Percentiles rank a stretch among this genome's conserved stretches.
These are phyloP conservation scores for Lycium barbarum DNA, from an alignment of 257 asterid species.

Conservation along the genomic window DNA sequence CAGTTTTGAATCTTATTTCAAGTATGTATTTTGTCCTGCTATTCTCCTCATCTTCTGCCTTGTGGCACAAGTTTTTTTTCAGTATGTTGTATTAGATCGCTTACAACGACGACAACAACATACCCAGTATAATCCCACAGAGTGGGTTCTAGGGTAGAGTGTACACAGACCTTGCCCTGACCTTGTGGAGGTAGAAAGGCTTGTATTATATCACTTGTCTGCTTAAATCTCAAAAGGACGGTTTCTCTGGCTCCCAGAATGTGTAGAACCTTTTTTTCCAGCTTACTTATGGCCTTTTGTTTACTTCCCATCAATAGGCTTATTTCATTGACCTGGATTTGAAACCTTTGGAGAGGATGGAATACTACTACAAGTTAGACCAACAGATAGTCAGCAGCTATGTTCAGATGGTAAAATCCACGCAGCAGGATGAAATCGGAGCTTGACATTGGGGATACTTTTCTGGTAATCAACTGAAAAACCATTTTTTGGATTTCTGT, in stretches of 20 bases:
- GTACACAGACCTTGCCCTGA: no score
- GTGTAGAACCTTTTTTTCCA: background rate
- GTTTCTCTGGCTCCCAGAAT: slow-evolving; percentile 5
- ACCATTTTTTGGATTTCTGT: background rate
- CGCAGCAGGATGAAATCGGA: background rate
- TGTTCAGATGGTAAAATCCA: slow-evolving; percentile 55
- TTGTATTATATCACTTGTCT: background rate
- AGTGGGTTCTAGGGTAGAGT: no score
- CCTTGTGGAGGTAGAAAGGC: no score
- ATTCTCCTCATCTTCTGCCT: background rate
- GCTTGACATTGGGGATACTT: background rate
- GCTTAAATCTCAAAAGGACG: background rate
- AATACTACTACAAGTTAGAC: slow-evolving; percentile 81
- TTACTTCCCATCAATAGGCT: slow-evolving; percentile 48
- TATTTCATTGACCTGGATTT: slow-evolving; percentile 92
- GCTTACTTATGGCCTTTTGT: slow-evolving; percentile 23
- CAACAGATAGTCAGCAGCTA: slow-evolving; percentile 74
- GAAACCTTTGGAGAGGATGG: slow-evolving; percentile 86
- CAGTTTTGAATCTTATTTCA: background rate
- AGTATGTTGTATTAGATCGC: background rate
- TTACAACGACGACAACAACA: no score
- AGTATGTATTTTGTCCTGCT: slow-evolving; percentile 6
- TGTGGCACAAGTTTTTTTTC: background rate
- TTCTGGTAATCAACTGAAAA: slow-evolving; percentile 11
- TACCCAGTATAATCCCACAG: no score